Evolutionary conservation across 257 asterid species (phyloP).

Genomic region (Gentiana dahurica): DNA sequence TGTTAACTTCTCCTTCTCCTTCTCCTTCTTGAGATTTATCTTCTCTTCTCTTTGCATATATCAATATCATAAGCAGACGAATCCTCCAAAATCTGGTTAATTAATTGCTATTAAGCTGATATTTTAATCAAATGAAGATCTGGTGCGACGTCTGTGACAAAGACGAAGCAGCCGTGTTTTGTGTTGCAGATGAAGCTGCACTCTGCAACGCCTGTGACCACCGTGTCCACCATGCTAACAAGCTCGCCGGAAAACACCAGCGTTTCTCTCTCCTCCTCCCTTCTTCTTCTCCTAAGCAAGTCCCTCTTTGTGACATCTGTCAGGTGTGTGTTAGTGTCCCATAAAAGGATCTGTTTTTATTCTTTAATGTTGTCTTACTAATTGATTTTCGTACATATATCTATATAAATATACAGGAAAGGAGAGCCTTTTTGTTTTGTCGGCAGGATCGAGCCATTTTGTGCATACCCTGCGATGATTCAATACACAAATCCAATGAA

Average conservation of each 20-base stretch:
- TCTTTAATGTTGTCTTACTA: not conserved
- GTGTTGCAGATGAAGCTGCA: conserved; percentile 86
- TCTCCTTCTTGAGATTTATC: no score
- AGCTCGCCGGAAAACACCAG: conserved; percentile 79
- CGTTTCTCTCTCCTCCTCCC: conserved; percentile 68
- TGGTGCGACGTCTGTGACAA: conserved; percentile 80
- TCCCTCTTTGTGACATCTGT: conserved; percentile 77
- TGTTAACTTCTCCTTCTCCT: not conserved
- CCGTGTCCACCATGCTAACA: conserved; percentile 94
- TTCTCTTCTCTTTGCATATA: no score
- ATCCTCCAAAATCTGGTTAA: no score
- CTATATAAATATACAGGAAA: conserved; percentile 33
- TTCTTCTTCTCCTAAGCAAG: conserved; percentile 41
- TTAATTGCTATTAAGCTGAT: no score
- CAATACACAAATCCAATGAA: conserved; percentile 68
- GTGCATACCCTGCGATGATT: conserved; percentile 67
- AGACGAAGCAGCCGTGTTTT: conserved; percentile 52
- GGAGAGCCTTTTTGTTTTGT: conserved; percentile 79
- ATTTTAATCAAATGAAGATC: conserved; percentile 53
- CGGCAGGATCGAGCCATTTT: conserved; percentile 86
- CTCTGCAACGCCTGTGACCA: conserved; percentile 87
- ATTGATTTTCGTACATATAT: not conserved
- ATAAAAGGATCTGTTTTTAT: not conserved
- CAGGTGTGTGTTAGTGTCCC: conserved; percentile 29
- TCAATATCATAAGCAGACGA: no score